Conservation (phyloP, 352 stramenopile species). For the Lagenidium giganteum region DNA sequence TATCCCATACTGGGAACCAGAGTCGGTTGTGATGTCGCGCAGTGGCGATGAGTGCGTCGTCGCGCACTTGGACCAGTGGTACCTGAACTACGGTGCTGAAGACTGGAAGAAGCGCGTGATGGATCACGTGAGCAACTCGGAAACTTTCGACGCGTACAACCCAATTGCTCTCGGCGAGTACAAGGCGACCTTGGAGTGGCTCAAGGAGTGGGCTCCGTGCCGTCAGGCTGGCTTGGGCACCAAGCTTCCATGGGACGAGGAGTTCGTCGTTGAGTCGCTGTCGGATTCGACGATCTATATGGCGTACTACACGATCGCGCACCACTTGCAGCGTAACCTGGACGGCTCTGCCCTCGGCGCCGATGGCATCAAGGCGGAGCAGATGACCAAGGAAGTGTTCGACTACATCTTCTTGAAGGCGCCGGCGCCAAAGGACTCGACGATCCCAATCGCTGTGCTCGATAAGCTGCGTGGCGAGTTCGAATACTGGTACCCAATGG, state of each 20-base stretch:
- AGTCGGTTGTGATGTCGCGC: conserved; percentile 96
- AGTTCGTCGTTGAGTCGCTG: conserved; percentile 99
- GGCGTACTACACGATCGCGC: conserved; percentile 99
- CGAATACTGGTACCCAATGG: conserved; percentile 99
- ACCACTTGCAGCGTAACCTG: conserved; percentile 96
- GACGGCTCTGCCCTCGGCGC: conserved; percentile 90
- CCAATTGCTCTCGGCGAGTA: conserved; percentile 91
- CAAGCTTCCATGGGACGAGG: conserved; percentile 97
- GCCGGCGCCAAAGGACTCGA: conserved; percentile 74
- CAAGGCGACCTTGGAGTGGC: conserved; percentile 97
- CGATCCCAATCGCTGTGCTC: conserved; percentile 87
- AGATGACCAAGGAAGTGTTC: conserved; percentile 96
- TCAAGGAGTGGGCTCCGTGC: conserved; percentile 99
- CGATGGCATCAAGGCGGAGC: conserved; percentile 74
- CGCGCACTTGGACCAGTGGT: conserved; percentile 99
- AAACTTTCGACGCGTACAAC: conserved; percentile 96
- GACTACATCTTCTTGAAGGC: conserved; percentile 98
- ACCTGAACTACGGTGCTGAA: conserved; percentile 98
- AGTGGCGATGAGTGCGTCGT: conserved; percentile 99
- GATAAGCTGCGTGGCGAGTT: conserved; percentile 96
- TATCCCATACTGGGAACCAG: conserved; percentile 98
- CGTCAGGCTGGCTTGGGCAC: conserved; percentile 96
- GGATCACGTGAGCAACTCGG: conserved; percentile 91
- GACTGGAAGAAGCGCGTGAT: conserved; percentile 96
- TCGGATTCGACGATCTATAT: conserved; percentile 99